phyloP scores from a whole-genome alignment of 1,139 yeast genomes.

The Blastobotrys buckinghamii region DNA sequence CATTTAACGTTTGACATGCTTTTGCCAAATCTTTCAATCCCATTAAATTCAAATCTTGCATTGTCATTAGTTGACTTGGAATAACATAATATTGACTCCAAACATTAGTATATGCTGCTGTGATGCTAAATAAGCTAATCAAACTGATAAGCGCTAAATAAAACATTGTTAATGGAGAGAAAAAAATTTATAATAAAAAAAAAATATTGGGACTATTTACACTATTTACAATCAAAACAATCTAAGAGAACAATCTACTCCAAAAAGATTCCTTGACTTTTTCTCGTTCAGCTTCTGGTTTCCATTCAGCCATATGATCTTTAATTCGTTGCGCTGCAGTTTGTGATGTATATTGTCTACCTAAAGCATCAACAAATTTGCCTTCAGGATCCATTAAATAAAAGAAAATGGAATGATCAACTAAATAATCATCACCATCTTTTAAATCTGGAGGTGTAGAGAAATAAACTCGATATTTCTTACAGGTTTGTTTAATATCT shows the following conservation, averaged over 20 bases:
- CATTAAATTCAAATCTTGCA: constrained; percentile 16
- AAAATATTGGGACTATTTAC: constrained; percentile 2
- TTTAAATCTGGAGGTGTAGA: constrained; percentile 91
- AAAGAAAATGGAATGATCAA: constrained; percentile 94
- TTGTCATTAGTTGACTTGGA: constrained; percentile 21
- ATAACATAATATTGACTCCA: constrained; percentile 21
- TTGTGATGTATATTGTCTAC: constrained; percentile 77
- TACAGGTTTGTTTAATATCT: constrained; percentile 75
- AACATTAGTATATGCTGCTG: constrained; percentile 10
- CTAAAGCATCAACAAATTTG: constrained; percentile 86
- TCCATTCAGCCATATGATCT: constrained; percentile 70
- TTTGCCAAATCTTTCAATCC: constrained; percentile 15
- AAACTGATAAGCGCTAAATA: not conserved
- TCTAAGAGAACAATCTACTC: constrained; percentile 2
- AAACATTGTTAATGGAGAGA: not conserved
- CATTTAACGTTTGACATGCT: constrained; percentile 10
- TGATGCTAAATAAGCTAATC: not conserved
- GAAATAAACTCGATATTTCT: constrained; percentile 85
- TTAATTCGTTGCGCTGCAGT: constrained; percentile 76
- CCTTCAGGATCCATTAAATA: constrained; percentile 98
- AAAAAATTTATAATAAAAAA: not conserved
- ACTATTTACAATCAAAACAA: not conserved
- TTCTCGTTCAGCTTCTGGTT: constrained; percentile 40
- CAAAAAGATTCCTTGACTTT: constrained; percentile 5
- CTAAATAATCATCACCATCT: constrained; percentile 93